Evolutionary conservation across 1,284 basidiomycete species (phyloP).

Genomic region (Apiotrichum montevideense): DNA sequence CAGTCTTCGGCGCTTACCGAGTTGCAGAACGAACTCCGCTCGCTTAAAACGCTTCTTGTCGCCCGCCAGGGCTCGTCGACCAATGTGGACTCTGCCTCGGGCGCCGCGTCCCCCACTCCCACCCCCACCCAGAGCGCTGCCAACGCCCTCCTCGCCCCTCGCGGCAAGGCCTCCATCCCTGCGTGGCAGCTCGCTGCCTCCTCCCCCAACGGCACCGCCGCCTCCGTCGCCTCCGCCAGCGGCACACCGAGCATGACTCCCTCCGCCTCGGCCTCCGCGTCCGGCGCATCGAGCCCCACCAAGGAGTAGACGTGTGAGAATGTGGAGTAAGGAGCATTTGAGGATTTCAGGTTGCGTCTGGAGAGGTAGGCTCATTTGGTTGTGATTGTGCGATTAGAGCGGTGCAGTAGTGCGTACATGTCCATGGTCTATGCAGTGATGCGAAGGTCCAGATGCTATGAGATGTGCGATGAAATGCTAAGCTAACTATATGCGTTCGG

Average conservation of each 20-base stretch:
- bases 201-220: slow-evolving; percentile 16
- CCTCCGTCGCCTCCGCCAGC: not conserved
- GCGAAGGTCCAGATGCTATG: not conserved
- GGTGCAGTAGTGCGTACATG: not conserved
- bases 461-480: not conserved
- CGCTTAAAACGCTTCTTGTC: slow-evolving; percentile 84
- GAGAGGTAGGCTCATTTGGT: not conserved
- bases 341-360: no score
- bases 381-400: not conserved
- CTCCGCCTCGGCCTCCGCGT: slow-evolving; percentile 10
- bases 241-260: not conserved
- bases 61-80: slow-evolving; percentile 54
- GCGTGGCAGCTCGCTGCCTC: slow-evolving; percentile 69
- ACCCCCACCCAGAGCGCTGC: slow-evolving; percentile 32
- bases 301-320: slow-evolving; percentile 7
- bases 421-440: slow-evolving; percentile 1
- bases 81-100: slow-evolving; percentile 47
- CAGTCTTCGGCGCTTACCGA: slow-evolving; percentile 58
- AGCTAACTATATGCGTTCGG: not conserved
- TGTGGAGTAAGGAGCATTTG: not conserved
- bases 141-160: slow-evolving; percentile 37
- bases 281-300: slow-evolving; percentile 12
- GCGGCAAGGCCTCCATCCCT: slow-evolving; percentile 64
- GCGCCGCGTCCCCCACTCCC: not conserved
- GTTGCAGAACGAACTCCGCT: slow-evolving; percentile 89